phyloP scores from a whole-genome alignment of 306 rosid genomes.

The Glycine latifolia region DNA sequence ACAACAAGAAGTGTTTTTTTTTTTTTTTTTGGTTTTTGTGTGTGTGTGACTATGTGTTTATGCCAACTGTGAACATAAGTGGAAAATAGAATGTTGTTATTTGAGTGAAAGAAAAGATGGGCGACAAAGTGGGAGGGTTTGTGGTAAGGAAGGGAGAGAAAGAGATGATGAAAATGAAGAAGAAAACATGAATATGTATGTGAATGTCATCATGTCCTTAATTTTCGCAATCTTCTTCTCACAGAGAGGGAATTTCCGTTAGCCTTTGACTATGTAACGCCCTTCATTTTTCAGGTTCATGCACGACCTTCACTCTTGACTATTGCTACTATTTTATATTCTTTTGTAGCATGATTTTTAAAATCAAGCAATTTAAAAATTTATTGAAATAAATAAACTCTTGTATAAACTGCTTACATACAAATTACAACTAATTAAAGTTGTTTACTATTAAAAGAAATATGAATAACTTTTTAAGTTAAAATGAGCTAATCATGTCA shows the following conservation, averaged over 20 bases:
- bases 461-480: too few relatives aligned
- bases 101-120: conserved; percentile 34
- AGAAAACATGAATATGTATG: too few relatives aligned
- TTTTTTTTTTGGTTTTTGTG: not conserved
- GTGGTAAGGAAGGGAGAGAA: conserved; percentile 33
- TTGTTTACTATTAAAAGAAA: too few relatives aligned
- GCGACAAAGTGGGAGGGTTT: conserved; percentile 49
- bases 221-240: conserved; percentile 44
- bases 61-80: not conserved
- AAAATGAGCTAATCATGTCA: too few relatives aligned
- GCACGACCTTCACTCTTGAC: not conserved
- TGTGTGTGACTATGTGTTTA: not conserved
- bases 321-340: not conserved
- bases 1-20: not conserved
- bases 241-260: conserved; percentile 14
- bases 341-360: not conserved
- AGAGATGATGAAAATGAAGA: not conserved
- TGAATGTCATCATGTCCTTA: not conserved
- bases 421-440: too few relatives aligned
- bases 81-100: not conserved
- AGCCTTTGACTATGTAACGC: conserved; percentile 40
- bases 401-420: too few relatives aligned
- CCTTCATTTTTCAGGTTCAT: not conserved
- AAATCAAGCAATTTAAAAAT: too few relatives aligned
- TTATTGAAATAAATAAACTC: too few relatives aligned